Base-by-base conservation (phyloP, 1,284 basidiomycete species). In the Cystobasidium slooffiae region DNA sequence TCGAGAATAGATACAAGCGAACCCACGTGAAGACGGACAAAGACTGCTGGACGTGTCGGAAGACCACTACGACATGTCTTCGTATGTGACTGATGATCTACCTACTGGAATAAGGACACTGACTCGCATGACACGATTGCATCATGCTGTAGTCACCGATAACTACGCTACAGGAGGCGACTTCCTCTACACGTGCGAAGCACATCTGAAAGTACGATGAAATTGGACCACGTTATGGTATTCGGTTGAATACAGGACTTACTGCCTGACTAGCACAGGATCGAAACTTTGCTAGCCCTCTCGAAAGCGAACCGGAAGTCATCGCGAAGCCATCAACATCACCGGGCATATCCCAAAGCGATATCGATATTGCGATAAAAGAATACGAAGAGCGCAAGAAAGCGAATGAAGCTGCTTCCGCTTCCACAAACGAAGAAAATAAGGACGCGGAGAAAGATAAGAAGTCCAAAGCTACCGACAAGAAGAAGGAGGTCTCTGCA, bases 341-440 rank as follows among this genome's bases (percentile, higher is more conserved):
- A 4, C 6, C 69, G 18, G n/a, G 24, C 18, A 41, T 59, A 8
- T 66, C 51, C 5, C 70, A 73, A 59, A 61, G 46, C 49, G 70
- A 73, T n/a, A 73, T 73, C 24, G 70, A 73, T 59, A 14, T 12
- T 5, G 58, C 58, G 18, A 37, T 73, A 4, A 51, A 62, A 65
- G 58, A 78, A 52, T 78, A 69, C 70, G 74, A 76, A 43, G 66
- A 58, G 47, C 63, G 70, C 56, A 76, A 76, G 72, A 67, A 51
- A 39, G 51, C 49, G 46, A 72, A 70, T 62, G 58, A 58, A 43
- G 66, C 75, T 7, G 76, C 55, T 6, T 75, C 68, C 65, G 20
- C 37, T 46, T 63, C 12, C 7, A 53, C 59, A 18, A 47, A 66
- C 22, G 53, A 46, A 3, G 51, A 72, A 39, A 10, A 6, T 14